phyloP scores from a whole-genome alignment of 441 rosid species.

The Erodium moschatum region DNA sequence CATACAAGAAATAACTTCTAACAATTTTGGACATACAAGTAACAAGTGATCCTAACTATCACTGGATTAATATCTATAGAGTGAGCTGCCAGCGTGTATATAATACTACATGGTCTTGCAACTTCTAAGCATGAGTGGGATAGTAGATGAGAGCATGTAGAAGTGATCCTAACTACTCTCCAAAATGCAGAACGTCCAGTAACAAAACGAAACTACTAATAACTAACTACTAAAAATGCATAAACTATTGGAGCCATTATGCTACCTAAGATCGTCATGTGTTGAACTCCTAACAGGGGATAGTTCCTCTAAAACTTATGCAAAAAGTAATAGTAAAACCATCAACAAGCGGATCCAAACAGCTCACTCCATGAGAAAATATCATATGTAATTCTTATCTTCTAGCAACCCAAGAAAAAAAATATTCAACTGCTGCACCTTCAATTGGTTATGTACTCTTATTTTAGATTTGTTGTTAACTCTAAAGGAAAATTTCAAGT shows the following conservation, averaged over 20 bases:
- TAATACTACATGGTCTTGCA: too few species aligned
- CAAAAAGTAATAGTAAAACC: not conserved
- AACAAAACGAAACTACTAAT: too few species aligned
- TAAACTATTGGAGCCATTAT: too few species aligned
- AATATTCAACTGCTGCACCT: not conserved
- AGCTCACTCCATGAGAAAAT: not conserved
- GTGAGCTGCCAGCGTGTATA: too few species aligned
- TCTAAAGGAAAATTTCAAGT: not conserved
- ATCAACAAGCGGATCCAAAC: conserved; percentile 2
- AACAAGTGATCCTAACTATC: not conserved
- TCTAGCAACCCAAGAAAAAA: not conserved
- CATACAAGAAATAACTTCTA: too few species aligned
- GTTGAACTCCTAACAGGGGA: not conserved
- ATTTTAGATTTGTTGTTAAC: not conserved
- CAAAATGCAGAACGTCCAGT: too few species aligned
- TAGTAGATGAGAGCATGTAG: too few species aligned
- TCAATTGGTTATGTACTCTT: not conserved
- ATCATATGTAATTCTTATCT: conserved; percentile 1
- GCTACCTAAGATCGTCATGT: too few species aligned
- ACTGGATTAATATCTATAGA: not conserved
- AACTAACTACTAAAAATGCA: too few species aligned
- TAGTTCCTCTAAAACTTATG: not conserved
- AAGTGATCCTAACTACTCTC: too few species aligned
- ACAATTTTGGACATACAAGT: too few species aligned
- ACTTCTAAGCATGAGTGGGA: too few species aligned